Conservation (phyloP, 805 yeast species). For the Cephaloascus albidus region DNA sequence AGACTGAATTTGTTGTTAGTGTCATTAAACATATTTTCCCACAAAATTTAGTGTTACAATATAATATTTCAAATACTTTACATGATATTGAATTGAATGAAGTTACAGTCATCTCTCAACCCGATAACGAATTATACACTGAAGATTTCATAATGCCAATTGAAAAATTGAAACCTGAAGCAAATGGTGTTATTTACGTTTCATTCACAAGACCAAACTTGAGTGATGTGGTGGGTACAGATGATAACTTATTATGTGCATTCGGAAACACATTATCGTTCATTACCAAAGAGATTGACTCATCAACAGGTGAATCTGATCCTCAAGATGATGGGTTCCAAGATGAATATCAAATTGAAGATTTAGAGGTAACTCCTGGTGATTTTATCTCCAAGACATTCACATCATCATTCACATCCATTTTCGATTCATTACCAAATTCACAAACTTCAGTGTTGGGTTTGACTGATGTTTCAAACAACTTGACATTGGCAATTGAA, state of each 20-base stretch:
- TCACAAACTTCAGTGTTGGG: slow-evolving; percentile 62
- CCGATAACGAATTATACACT: slow-evolving; percentile 45
- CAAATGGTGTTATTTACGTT: slow-evolving; percentile 69
- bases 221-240: slow-evolving; percentile 28
- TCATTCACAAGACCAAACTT: slow-evolving; percentile 56
- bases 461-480: slow-evolving; percentile 34
- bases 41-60: slow-evolving; percentile 66
- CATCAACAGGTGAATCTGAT: slow-evolving; percentile 55
- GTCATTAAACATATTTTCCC: slow-evolving; percentile 79
- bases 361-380: slow-evolving; percentile 63
- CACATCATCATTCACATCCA: slow-evolving; percentile 63
- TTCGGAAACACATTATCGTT: slow-evolving; percentile 65
- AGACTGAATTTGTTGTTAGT: slow-evolving; percentile 85
- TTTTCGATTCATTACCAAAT: slow-evolving; percentile 62
- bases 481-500: slow-evolving; percentile 32
- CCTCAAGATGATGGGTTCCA: slow-evolving; percentile 76
- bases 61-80: slow-evolving; percentile 76
- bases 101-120: slow-evolving; percentile 60
- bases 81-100: slow-evolving; percentile 69
- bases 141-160: slow-evolving; percentile 74
- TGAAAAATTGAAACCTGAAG: slow-evolving; percentile 61
- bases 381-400: slow-evolving; percentile 76
- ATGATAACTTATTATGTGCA: slow-evolving; percentile 23
- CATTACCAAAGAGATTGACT: slow-evolving; percentile 72
- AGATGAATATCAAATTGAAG: slow-evolving; percentile 90